Evolutionary conservation across 257 asterid genomes (phyloP).

Genomic region (Primulina huaijiensis): DNA sequence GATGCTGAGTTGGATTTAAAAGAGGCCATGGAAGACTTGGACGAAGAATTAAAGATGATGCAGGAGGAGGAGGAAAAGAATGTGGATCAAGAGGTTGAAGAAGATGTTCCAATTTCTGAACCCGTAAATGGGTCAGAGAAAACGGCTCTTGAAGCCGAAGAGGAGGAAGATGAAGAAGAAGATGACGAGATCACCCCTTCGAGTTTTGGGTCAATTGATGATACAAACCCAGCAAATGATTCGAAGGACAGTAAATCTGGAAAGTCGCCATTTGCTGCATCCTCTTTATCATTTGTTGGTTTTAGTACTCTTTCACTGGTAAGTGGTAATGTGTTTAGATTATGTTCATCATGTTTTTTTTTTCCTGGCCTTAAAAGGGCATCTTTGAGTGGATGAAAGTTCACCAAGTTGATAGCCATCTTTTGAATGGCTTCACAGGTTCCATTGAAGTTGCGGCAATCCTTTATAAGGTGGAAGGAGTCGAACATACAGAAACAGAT

Average conservation of each 20-base stretch:
- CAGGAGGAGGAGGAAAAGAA: constrained; percentile 77
- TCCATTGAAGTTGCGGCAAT: constrained; percentile 52
- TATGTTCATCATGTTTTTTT: not conserved
- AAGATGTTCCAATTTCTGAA: constrained; percentile 38
- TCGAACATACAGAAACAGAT: constrained; percentile 30
- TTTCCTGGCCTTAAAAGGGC: not conserved
- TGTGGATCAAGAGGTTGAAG: constrained; percentile 40
- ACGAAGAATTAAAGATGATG: constrained; percentile 57
- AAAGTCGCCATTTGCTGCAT: constrained; percentile 74
- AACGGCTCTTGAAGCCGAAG: constrained; percentile 39
- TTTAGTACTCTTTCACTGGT: constrained; percentile 47
- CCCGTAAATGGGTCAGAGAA: constrained; percentile 31
- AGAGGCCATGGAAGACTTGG: constrained; percentile 76
- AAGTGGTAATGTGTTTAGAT: constrained; percentile 23
- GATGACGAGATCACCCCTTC: constrained; percentile 55
- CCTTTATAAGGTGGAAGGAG: constrained; percentile 50
- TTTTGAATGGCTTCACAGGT: constrained; percentile 39
- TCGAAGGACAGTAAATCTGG: constrained; percentile 47
- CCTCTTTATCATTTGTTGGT: constrained; percentile 63
- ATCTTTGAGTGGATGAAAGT: not conserved
- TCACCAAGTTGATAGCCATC: not conserved
- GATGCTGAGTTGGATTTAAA: constrained; percentile 77
- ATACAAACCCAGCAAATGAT: constrained; percentile 34
- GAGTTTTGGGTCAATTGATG: constrained; percentile 76
- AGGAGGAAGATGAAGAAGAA: constrained; percentile 55